Evolutionary conservation across 371 early-diverging fungal genomes (phyloP).

Genomic region (Zychaea mexicana): DNA sequence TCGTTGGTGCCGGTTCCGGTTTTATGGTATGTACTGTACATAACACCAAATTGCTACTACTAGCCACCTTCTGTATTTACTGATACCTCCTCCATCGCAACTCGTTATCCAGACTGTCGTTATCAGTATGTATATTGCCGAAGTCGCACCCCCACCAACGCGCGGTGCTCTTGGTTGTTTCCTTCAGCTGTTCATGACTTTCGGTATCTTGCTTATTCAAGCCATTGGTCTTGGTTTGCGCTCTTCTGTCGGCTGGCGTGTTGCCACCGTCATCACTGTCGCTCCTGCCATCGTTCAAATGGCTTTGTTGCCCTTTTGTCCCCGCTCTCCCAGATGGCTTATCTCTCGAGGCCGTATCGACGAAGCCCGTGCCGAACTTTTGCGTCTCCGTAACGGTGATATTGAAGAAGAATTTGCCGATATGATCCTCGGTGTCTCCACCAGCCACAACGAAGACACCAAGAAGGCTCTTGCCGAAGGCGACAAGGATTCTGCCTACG

Average conservation of each 20-base stretch:
- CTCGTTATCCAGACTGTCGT: conserved; percentile 55
- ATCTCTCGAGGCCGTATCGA: conserved; percentile 58
- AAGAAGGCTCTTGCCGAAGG: conserved; percentile 15
- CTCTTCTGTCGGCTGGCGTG: conserved; percentile 68
- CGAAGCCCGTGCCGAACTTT: conserved; percentile 61
- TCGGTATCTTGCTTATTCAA: conserved; percentile 75
- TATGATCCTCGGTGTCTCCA: conserved; percentile 49
- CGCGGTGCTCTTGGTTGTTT: conserved; percentile 75
- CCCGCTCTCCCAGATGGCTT: conserved; percentile 79
- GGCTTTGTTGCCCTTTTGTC: conserved; percentile 69
- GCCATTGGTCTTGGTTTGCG: conserved; percentile 60
- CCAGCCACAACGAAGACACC: conserved; percentile 17
- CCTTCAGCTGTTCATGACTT: conserved; percentile 80
- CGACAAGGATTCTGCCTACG: conserved; percentile 23
- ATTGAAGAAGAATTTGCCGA: conserved; percentile 65
- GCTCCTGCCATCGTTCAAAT: conserved; percentile 71
- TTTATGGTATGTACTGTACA: conserved; percentile 44
- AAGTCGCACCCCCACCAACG: conserved; percentile 72
- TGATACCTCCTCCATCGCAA: no score
- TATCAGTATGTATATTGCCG: conserved; percentile 81
- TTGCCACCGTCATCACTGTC: conserved; percentile 61
- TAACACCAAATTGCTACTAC: no score
- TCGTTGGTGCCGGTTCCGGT: conserved; percentile 85
- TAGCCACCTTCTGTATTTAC: no score
- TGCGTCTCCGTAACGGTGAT: conserved; percentile 62